phyloP scores from a whole-genome alignment of 1,284 basidiomycete genomes.

The Microbotryum lychnidis-dioicae region DNA sequence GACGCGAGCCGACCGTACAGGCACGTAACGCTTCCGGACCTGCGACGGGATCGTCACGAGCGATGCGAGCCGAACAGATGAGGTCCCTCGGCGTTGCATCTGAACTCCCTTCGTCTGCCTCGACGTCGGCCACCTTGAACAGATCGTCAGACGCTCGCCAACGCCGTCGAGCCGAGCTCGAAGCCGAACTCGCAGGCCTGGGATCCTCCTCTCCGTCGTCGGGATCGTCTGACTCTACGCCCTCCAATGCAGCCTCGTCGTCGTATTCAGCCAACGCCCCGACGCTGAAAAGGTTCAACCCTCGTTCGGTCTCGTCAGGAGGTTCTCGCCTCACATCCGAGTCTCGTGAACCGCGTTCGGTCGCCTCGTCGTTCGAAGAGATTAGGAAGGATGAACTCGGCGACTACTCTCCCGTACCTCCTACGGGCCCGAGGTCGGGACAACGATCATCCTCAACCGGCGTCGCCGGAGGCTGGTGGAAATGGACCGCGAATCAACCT shows the following conservation, averaged over 20 bases:
- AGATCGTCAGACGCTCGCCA: constrained; percentile 11
- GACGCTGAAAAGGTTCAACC: neutral
- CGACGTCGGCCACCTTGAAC: neutral
- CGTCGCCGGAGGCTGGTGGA: too few species aligned
- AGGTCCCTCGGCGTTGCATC: constrained; percentile 3
- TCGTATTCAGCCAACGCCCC: neutral
- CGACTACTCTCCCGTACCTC: too few species aligned
- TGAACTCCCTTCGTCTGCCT: neutral
- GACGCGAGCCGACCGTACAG: constrained; percentile 34
- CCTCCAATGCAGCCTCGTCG: neutral
- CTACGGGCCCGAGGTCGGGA: too few species aligned
- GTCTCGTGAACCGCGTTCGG: neutral
- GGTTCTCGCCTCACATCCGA: neutral
- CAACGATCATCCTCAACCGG: too few species aligned
- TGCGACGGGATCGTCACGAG: constrained; percentile 1
- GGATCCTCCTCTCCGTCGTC: constrained; percentile 3
- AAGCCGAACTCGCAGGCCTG: constrained; percentile 53
- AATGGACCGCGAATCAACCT: too few species aligned
- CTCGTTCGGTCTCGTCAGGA: constrained; percentile 4
- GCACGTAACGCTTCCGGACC: neutral
- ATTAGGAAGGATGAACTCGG: constrained; percentile 1
- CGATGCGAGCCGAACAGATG: constrained; percentile 11
- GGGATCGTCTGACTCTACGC: neutral
- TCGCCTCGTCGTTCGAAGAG: constrained; percentile 11
- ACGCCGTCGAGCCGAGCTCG: constrained; percentile 47